Base-by-base conservation (phyloP, 2,329 filamentous ascomycete species). In the Aspergillus ruber region DNA sequence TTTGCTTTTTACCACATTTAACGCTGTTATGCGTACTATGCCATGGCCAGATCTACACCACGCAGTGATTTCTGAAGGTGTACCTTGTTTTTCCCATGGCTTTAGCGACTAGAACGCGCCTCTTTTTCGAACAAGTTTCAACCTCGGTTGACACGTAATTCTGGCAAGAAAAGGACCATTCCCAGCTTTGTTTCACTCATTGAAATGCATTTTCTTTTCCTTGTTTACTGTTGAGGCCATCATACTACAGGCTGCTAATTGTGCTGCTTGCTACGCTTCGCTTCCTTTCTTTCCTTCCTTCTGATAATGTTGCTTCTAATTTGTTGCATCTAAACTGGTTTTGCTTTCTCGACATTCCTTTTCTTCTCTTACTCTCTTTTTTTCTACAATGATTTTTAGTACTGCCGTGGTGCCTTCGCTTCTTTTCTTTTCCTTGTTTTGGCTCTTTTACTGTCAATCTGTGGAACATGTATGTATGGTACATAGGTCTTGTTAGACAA, bases 91-190 rank as follows among this genome's bases (percentile, higher is more conserved):
- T 48, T 43, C 29, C 50, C 44, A 46, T 51, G 44, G 50, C 48
- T 50, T 58, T 48, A 52, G 55, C 54, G 49, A 57, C 47, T 57
- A 55, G 51, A 56, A 45, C 46, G 36, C 46, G 46, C 46, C 44
- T 50, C 43, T 35, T 23, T 46, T 49, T 45, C 20, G 36, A 29
- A n/a, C 40, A 17, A 23, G 4, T 44, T n/a, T 39, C 12, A 18
- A 38, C 46, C 17, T 36, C n/a, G 17, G 4, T 13, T 13, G 13
- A 45, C 49, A 49, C 50, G 45, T 52, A 50, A 52, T 52, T 43
- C 45, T 50, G 45, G 52, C 46, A 50, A 46, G n/a, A 47, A 39
- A 9, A 23, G 23, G 41, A 42, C 38, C 13, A 9, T 43, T 35
- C 23, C 32, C 25, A 29, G 25, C 25, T 29, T 29, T 29, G 25